A percentile compares a stretch with the other conserved stretches of the same genome.
phyloP scores from a whole-genome alignment of 495 filamentous ascomycete genomes.

The Penicillium chermesinum region DNA sequence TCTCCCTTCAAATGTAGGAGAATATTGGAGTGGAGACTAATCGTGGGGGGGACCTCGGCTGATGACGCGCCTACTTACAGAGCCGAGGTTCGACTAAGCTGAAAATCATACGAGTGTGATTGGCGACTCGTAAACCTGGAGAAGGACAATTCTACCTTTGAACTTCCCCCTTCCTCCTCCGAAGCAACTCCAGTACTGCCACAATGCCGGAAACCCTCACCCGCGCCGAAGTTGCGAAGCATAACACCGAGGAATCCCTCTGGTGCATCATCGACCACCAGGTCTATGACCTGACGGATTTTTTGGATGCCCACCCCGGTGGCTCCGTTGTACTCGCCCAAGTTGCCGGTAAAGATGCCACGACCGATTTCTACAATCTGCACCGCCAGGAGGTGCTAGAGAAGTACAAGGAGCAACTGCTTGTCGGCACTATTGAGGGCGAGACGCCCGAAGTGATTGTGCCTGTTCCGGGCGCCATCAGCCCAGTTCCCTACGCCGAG shows the following conservation, averaged over 20 bases:
- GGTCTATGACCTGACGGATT: slow-evolving; percentile 57
- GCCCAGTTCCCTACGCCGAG: slow-evolving; percentile 74
- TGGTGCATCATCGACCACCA: slow-evolving; percentile 57
- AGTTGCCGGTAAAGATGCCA: slow-evolving; percentile 54
- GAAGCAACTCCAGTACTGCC: too few species aligned
- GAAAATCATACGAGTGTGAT: slow-evolving; percentile 11
- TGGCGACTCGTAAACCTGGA: slow-evolving; percentile 14
- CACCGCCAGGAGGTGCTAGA: slow-evolving; percentile 62
- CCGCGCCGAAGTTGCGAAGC: slow-evolving; percentile 47
- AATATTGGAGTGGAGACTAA: not conserved
- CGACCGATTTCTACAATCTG: slow-evolving; percentile 51
- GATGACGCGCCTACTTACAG: not conserved
- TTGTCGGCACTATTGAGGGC: slow-evolving; percentile 67
- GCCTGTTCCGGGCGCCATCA: slow-evolving; percentile 65
- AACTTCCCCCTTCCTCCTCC: not conserved
- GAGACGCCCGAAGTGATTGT: slow-evolving; percentile 70
- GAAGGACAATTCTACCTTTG: slow-evolving; percentile 4
- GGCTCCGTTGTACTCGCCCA: slow-evolving; percentile 50
- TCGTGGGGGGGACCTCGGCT: slow-evolving; percentile 10
- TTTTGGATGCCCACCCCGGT: slow-evolving; percentile 56
- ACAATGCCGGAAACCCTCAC: slow-evolving; percentile 33
- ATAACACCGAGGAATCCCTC: slow-evolving; percentile 49
- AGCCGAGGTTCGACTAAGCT: slow-evolving; percentile 4
- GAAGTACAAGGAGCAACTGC: slow-evolving; percentile 65
- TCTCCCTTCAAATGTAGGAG: not conserved